Evolutionary conservation across 768 basidiomycete genomes (phyloP).

Genomic region (Hericium erinaceus): DNA sequence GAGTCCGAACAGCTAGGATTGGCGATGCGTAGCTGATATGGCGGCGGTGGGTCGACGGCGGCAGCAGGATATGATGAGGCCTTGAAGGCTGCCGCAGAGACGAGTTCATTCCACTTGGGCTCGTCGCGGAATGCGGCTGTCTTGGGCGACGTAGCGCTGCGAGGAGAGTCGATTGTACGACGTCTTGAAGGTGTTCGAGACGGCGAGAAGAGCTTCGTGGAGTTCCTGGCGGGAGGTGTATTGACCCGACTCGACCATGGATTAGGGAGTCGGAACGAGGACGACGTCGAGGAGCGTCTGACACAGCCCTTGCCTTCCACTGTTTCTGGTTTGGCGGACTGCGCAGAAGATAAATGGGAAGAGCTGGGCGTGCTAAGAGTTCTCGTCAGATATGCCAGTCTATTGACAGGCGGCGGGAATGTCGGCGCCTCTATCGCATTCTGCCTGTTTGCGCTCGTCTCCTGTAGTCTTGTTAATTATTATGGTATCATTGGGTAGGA

Average conservation of each 20-base stretch:
- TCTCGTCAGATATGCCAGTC: too few relatives aligned
- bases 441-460: too few relatives aligned
- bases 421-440: too few relatives aligned
- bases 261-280: too few relatives aligned
- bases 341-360: too few relatives aligned
- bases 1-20: not conserved
- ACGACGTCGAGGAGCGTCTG: not conserved
- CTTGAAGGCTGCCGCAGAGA: too few relatives aligned
- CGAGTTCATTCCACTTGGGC: not conserved
- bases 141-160: not conserved
- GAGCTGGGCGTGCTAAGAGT: too few relatives aligned
- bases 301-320: too few relatives aligned
- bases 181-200: not conserved
- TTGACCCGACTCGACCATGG: conserved; percentile 3
- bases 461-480: too few relatives aligned
- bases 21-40: conserved; percentile 3
- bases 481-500: too few relatives aligned
- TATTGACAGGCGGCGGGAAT: too few relatives aligned
- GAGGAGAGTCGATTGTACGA: not conserved
- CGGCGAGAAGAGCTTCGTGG: conserved; percentile 3
- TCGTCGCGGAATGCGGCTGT: not conserved
- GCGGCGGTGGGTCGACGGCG: conserved; percentile 5
- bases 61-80: not conserved
- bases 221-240: not conserved
- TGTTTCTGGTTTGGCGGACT: too few relatives aligned